Evolutionary conservation across 345 rosid genomes (phyloP), one percentile per base, ranked within the genome.

Genomic region (Tarenaya hassleriana): DNA sequence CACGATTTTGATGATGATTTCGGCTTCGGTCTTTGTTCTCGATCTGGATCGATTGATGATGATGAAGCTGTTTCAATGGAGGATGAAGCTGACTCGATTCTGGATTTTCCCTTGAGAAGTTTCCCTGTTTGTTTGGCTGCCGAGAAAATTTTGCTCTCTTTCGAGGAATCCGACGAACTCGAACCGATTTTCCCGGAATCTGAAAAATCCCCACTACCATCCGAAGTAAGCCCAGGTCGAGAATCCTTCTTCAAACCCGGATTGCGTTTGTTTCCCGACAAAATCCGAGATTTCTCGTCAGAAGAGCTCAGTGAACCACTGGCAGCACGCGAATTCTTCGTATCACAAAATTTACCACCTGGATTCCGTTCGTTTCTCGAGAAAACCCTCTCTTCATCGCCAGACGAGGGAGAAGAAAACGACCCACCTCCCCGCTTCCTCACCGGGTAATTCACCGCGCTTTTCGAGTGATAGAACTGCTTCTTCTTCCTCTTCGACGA

Each of bases 121-220:
- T 57, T 61, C 66, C 48, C 49, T 5, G 40, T 65, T 44, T 40
- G 57, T 50, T 72, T 63, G 17, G 16, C 47, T 7, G 57, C 40
- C 29, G 67, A 13, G 14, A 56, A 54, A 49, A 52, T 34, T 31
- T 50, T 59, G 32, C 24, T 40, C 29, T 29, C 62, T 10, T 10
- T 37, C 1, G 49, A 50, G 7, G 63, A 55, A 15, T 53, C 54
- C 11, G 49, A 50, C 5, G 63, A 59, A 15, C 55, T 59, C 11
- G 50, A 47, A 4, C 31, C 48, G 4, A 55, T 54, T 32, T 51
- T 43, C 11, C 54, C 64, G 2, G 35, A 64, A 58, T 66, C 70
- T 0, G 70, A 60, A 43, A 59, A 53, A 18, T 60, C 57, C 35
- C 61, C 62, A 35, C 61, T 67, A 60, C 52, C 52, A 14, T 66